phyloP scores from a whole-genome alignment of 345 rosid genomes.

The Linum trigynum region DNA sequence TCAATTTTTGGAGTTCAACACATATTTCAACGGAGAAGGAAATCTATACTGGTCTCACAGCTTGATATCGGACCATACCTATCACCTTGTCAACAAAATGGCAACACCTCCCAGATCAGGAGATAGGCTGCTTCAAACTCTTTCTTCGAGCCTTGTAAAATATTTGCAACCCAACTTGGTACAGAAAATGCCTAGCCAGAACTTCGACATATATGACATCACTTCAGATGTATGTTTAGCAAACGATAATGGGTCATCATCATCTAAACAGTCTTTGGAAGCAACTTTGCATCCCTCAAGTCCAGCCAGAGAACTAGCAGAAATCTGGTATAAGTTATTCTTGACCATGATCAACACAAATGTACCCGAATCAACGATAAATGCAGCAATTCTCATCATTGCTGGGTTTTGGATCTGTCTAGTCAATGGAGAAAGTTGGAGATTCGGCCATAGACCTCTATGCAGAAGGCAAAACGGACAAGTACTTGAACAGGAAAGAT shows the following conservation, averaged over 20 bases:
- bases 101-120: conserved; percentile 9
- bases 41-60: too few relatives aligned
- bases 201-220: conserved; percentile 6
- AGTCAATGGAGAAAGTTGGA: too few relatives aligned
- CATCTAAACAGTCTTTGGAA: neutral
- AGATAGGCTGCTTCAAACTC: conserved; percentile 4
- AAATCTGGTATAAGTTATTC: conserved; percentile 8
- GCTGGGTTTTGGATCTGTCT: too few relatives aligned
- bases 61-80: too few relatives aligned
- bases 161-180: neutral
- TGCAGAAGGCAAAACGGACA: too few relatives aligned
- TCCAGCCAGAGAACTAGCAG: neutral
- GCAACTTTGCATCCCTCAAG: neutral
- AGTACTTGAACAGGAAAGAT: too few relatives aligned
- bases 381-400: too few relatives aligned
- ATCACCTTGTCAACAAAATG: conserved; percentile 2
- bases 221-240: conserved; percentile 11
- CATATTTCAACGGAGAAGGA: too few relatives aligned
- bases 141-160: neutral
- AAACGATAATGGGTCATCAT: too few relatives aligned
- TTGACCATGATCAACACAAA: neutral
- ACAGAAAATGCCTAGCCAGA: conserved; percentile 9
- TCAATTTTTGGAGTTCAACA: too few relatives aligned
- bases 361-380: too few relatives aligned
- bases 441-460: too few relatives aligned